phyloP scores from a whole-genome alignment of 352 stramenopile species.

The Phytopythium oedochilum region DNA sequence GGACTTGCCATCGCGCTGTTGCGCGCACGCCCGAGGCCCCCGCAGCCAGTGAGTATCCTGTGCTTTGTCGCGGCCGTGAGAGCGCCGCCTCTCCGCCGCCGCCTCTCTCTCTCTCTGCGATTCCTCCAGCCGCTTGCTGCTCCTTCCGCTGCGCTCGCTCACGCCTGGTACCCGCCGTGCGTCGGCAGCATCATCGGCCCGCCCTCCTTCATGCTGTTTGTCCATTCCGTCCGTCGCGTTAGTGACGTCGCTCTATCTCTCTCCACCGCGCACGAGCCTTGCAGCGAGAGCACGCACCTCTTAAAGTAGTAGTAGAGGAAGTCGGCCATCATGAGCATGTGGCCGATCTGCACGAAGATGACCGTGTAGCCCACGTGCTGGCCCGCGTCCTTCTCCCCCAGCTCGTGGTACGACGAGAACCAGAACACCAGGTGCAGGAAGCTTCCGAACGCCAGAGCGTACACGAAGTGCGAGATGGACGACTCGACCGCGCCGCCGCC shows the following conservation, averaged over 20 bases:
- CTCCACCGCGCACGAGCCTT: too few relatives aligned
- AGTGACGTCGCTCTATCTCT: neutral
- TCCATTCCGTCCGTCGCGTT: neutral
- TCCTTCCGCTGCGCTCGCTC: conserved; percentile 8
- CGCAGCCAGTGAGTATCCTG: too few relatives aligned
- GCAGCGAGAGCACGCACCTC: conserved; percentile 65
- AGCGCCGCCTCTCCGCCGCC: neutral
- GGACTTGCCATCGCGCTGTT: neutral
- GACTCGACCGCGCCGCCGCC: conserved; percentile 93
- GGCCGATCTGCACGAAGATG: conserved; percentile 96
- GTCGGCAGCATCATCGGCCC: conserved; percentile 89
- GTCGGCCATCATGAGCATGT: conserved; percentile 98
- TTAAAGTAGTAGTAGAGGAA: conserved; percentile 99
- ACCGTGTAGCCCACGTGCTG: conserved; percentile 93
- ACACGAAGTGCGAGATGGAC: conserved; percentile 96
- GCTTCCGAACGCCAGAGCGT: conserved; percentile 92
- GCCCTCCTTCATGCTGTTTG: conserved; percentile 78
- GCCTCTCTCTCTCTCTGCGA: conserved; percentile 8
- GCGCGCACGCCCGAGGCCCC: too few relatives aligned
- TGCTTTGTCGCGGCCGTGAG: too few relatives aligned
- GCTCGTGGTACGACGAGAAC: conserved; percentile 98
- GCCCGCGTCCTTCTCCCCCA: conserved; percentile 91
- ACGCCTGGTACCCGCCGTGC: conserved; percentile 80
- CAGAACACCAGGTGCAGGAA: conserved; percentile 98
- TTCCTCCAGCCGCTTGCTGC: neutral